A percentile compares a stretch with the other conserved stretches of the same genome.
phyloP scores from a whole-genome alignment of 192 early-diverging fungal species.

The Coemansia sp. region DNA sequence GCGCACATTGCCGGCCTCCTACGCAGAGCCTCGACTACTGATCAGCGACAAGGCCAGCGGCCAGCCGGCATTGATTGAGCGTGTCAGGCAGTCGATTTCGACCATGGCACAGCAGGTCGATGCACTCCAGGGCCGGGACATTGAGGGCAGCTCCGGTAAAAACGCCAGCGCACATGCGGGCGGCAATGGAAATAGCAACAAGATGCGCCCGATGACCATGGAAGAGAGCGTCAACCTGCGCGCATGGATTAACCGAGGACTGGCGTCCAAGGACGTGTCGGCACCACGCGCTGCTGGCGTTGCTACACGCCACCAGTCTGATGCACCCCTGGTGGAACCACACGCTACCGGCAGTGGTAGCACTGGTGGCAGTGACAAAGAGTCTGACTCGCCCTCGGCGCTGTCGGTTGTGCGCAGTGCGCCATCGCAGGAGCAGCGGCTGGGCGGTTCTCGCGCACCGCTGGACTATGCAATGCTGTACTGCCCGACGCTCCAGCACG shows the following conservation, averaged over 20 bases:
- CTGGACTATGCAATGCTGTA: constrained; percentile 46
- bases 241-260: constrained; percentile 38
- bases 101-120: constrained; percentile 30
- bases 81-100: constrained; percentile 32
- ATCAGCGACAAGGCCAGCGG: constrained; percentile 8
- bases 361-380: no score
- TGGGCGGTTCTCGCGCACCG: not conserved
- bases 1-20: constrained; percentile 22
- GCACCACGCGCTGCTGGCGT: not conserved
- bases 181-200: constrained; percentile 3
- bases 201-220: constrained; percentile 45
- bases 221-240: constrained; percentile 42
- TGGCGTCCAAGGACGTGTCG: not conserved
- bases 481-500: constrained; percentile 47
- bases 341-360: no score
- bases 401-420: constrained; percentile 25
- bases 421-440: not conserved
- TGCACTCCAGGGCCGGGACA: not conserved
- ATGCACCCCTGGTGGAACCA: no score
- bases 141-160: not conserved
- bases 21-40: constrained; percentile 23
- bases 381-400: constrained; percentile 9
- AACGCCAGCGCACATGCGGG: not conserved
- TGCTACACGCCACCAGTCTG: no score
- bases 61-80: constrained; percentile 28